Percentiles rank a stretch among this genome's conserved stretches.
Conservation (phyloP, 1,284 basidiomycete species). For the Cryptococcus floricola region DNA sequence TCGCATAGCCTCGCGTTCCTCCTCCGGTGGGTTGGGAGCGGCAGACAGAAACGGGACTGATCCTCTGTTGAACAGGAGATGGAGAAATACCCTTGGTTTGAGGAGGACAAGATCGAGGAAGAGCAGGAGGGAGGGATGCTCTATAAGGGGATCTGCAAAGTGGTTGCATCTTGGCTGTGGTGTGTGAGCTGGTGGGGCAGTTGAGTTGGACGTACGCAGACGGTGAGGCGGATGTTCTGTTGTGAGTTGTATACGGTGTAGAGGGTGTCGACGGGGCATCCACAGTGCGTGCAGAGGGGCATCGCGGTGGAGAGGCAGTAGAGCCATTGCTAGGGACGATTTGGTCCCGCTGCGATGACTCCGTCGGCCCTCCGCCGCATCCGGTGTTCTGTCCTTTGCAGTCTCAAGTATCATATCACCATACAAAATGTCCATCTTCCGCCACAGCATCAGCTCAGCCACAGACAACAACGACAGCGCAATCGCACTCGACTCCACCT, state of each 20-base stretch:
- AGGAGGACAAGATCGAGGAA: conserved; percentile 80
- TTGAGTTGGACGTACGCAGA: conserved; percentile 58
- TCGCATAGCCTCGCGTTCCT: not conserved
- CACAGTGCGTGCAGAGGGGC: conserved; percentile 80
- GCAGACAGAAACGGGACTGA: conserved; percentile 53
- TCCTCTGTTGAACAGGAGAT: conserved; percentile 83
- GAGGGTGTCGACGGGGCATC: conserved; percentile 62
- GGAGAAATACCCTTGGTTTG: conserved; percentile 79
- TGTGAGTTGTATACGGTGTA: conserved; percentile 83
- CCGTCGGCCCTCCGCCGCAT: conserved; percentile 4
- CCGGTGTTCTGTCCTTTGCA: conserved; percentile 13
- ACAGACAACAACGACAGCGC: conserved; percentile 4
- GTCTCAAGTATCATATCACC: not conserved
- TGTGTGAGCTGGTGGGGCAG: not conserved
- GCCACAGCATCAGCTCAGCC: not conserved
- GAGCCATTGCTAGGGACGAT: not conserved
- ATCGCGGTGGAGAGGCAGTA: no score
- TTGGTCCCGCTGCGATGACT: conserved; percentile 4
- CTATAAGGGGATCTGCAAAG: conserved; percentile 85
- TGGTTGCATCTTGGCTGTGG: conserved; percentile 59
- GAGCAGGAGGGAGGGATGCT: conserved; percentile 73
- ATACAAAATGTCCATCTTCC: not conserved
- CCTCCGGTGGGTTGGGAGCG: not conserved
- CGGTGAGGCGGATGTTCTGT: conserved; percentile 73
- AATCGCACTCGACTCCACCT: conserved; percentile 1